phyloP scores from a whole-genome alignment of 805 yeast genomes.

The Lipomyces sp. region DNA sequence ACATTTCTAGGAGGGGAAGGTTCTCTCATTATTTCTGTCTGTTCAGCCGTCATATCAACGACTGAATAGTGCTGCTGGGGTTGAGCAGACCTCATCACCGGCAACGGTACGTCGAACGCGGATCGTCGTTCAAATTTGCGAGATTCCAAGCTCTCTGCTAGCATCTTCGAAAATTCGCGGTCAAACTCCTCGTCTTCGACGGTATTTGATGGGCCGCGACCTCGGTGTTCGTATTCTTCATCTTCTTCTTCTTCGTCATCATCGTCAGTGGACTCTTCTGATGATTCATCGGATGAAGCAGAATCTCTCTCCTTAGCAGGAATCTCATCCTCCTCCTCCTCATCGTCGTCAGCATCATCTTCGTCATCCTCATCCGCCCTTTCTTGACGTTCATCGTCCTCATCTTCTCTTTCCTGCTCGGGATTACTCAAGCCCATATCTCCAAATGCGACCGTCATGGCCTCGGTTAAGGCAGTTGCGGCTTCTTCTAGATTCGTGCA shows the following conservation, averaged over 20 bases:
- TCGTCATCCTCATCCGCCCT: slow-evolving; percentile 18
- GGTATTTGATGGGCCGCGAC: slow-evolving; percentile 20
- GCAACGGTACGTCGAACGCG: slow-evolving; percentile 37
- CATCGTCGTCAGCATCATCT: slow-evolving; percentile 22
- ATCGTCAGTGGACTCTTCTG: slow-evolving; percentile 15
- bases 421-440: slow-evolving; percentile 10
- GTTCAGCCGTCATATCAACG: slow-evolving; percentile 24
- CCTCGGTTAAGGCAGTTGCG: slow-evolving; percentile 46
- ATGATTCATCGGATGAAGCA: slow-evolving; percentile 1
- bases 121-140: slow-evolving; percentile 29
- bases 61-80: slow-evolving; percentile 25
- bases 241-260: slow-evolving; percentile 21
- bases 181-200: slow-evolving; percentile 37
- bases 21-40: not conserved
- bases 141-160: slow-evolving; percentile 35
- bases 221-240: slow-evolving; percentile 12
- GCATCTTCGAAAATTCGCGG: slow-evolving; percentile 35
- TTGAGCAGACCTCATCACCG: slow-evolving; percentile 21
- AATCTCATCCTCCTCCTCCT: slow-evolving; percentile 20
- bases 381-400: slow-evolving; percentile 21
- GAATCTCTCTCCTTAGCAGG: slow-evolving; percentile 17
- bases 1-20: slow-evolving; percentile 13
- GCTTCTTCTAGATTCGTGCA: slow-evolving; percentile 52
- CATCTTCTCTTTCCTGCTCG: slow-evolving; percentile 15
- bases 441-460: slow-evolving; percentile 25